Evolutionary conservation across 73 alveolate species (phyloP), one percentile per base, ranked within the genome.

Genomic region (Paramecium sonneborni): DNA sequence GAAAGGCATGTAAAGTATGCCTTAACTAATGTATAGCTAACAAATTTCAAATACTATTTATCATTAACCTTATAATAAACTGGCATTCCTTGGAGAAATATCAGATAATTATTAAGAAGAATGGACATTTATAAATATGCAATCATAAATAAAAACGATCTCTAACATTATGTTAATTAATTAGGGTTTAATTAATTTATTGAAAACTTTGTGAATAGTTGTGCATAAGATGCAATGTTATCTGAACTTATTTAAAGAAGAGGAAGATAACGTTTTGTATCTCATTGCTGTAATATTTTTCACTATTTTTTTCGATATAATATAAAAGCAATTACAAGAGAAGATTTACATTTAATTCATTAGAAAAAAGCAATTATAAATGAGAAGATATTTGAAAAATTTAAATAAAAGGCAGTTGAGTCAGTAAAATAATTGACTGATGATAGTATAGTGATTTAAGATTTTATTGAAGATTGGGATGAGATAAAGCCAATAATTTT

Each of bases 111-210:
- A 0, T 26, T 79, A 44, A 79, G 90, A 43, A 79, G 90, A 43
- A 79, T 79, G 90, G 90, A 79, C 15, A 11, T 79, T 7, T 79
- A 43, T 79, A 79, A 79, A 43, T 46, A 79, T 43, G 69, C 90
- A 10, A 79, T 79, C 32, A 41, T 79, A n/a, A 79, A 79, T 46
- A 79, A 79, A 44, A 41, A 72, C 32, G 86, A 72, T 37, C 34
- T 35, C 1, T 6, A 38, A 72, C 12, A 20, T 72, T 21, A 35
- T 35, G 37, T 72, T 0, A 72, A 72, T 72, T 21, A 72, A n/a
- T 30, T 35, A n/a, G 86, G 86, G 1, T 79, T 30, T 23, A 38
- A 44, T 39, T 43, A 43, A 24, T 79, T 79, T 39, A 44, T 79
- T 11, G 90, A 79, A 41, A 44, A 43, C 20, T 79, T 39, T 46